A percentile compares a stretch with the other conserved stretches of the same genome.
Evolutionary conservation across 163 green algal genomes (phyloP).

Genomic region (Prototheca stagnorum): DNA sequence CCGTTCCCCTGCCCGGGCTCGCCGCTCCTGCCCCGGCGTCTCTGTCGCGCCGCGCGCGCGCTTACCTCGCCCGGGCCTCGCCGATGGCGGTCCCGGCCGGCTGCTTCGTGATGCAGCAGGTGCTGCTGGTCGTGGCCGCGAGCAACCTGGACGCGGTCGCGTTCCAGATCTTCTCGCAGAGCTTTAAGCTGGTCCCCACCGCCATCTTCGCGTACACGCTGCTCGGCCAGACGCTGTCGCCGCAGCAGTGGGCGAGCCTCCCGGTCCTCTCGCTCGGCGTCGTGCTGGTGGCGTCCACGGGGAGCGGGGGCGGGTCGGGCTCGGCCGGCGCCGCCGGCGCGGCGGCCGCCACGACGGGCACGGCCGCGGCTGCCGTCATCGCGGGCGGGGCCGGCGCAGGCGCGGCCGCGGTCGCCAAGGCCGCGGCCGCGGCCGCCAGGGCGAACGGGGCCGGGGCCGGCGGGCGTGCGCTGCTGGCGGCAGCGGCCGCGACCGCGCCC

Average conservation of each 20-base stretch:
- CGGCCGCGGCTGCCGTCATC: no score
- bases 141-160: constrained; percentile 39
- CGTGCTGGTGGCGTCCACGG: constrained; percentile 36
- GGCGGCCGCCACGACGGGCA: no score
- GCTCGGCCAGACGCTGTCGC: constrained; percentile 32
- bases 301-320: background rate
- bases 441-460: background rate
- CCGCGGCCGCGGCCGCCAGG: no score
- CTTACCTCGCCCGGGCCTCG: no score
- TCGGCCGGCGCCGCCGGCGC: constrained; percentile 2
- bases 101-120: constrained; percentile 50
- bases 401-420: no score
- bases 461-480: constrained; percentile 1
- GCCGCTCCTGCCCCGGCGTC: no score
- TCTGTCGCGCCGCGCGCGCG: constrained; percentile 3
- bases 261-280: constrained; percentile 35
- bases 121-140: constrained; percentile 37
- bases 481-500: constrained; percentile 2
- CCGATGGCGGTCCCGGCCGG: constrained; percentile 37
- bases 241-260: constrained; percentile 36
- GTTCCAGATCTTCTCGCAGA: constrained; percentile 46
- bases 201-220: constrained; percentile 39
- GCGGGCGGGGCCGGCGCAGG: no score
- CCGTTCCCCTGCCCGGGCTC: no score
- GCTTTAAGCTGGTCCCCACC: constrained; percentile 49